Conservation (phyloP, 2,329 filamentous ascomycete species). For the Fusarium equiseti region DNA sequence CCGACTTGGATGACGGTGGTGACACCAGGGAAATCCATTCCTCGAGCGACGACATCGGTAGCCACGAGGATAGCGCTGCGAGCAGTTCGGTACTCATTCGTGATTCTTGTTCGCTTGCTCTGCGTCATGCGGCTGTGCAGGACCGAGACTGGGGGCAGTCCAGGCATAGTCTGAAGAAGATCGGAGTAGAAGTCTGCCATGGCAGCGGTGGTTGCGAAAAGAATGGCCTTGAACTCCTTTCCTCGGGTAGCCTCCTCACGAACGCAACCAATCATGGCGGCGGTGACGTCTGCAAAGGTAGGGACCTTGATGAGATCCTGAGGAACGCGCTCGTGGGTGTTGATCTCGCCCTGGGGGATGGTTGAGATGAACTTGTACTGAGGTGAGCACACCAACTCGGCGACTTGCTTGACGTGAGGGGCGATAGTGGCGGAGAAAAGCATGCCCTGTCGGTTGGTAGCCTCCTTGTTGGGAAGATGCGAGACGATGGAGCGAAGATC, state of each 20-base stretch:
- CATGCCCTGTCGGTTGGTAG: conserved; percentile 76
- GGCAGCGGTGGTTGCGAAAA: conserved; percentile 77
- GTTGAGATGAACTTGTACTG: conserved; percentile 86
- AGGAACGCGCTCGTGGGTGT: conserved; percentile 80
- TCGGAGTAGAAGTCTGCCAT: conserved; percentile 64
- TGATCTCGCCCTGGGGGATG: conserved; percentile 78
- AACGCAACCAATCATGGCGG: conserved; percentile 69
- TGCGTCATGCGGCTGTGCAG: conserved; percentile 66
- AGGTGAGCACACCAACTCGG: conserved; percentile 74
- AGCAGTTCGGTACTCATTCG: conserved; percentile 72
- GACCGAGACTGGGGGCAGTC: conserved; percentile 58
- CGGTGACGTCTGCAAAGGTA: conserved; percentile 75
- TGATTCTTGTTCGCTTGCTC: conserved; percentile 64
- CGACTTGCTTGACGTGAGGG: conserved; percentile 81
- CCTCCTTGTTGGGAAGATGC: conserved; percentile 72
- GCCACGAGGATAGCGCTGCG: conserved; percentile 69
- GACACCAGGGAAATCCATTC: conserved; percentile 79
- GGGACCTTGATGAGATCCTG: conserved; percentile 77
- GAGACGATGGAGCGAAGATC: conserved; percentile 81
- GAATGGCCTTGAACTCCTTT: conserved; percentile 81
- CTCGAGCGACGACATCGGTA: conserved; percentile 77
- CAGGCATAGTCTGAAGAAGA: conserved; percentile 56
- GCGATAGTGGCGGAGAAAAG: conserved; percentile 89
- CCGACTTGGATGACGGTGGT: conserved; percentile 75
- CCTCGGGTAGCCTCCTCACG: conserved; percentile 57